Conservation (phyloP, 2,329 filamentous ascomycete genomes). For the Colletotrichum sublineola region DNA sequence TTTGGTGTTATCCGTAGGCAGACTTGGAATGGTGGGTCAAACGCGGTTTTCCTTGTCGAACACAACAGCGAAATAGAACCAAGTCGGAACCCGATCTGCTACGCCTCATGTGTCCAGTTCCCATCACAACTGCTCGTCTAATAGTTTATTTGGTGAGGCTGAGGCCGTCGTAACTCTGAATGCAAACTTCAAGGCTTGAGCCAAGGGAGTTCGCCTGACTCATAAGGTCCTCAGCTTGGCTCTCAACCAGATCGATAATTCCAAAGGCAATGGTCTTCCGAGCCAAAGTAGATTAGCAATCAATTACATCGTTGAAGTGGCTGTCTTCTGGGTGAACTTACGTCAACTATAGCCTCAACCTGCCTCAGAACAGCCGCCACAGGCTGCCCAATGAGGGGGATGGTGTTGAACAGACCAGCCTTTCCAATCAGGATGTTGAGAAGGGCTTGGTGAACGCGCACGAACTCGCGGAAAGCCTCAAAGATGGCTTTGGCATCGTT, state of each 20-base stretch:
- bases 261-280: not conserved
- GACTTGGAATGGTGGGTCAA: no score
- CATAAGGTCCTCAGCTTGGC: no score
- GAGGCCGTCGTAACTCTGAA: no score
- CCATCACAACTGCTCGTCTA: no score
- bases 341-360: conserved; percentile 46
- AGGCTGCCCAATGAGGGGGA: conserved; percentile 49
- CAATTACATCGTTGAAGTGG: not conserved
- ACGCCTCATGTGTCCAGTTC: no score
- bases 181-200: no score
- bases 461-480: conserved; percentile 50
- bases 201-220: no score
- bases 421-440: conserved; percentile 54
- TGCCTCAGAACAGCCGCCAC: conserved; percentile 47
- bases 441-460: conserved; percentile 49
- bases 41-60: no score
- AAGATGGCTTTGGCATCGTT: conserved; percentile 44
- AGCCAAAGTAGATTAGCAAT: not conserved
- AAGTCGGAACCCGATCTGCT: no score
- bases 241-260: not conserved
- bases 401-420: conserved; percentile 46
- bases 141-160: not conserved
- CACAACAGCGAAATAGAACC: no score
- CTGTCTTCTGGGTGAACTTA: conserved; percentile 40
- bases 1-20: no score